A percentile compares a stretch with the other conserved stretches of the same genome.
phyloP scores from a whole-genome alignment of 495 filamentous ascomycete species.

The Penicillium ochrochloron region DNA sequence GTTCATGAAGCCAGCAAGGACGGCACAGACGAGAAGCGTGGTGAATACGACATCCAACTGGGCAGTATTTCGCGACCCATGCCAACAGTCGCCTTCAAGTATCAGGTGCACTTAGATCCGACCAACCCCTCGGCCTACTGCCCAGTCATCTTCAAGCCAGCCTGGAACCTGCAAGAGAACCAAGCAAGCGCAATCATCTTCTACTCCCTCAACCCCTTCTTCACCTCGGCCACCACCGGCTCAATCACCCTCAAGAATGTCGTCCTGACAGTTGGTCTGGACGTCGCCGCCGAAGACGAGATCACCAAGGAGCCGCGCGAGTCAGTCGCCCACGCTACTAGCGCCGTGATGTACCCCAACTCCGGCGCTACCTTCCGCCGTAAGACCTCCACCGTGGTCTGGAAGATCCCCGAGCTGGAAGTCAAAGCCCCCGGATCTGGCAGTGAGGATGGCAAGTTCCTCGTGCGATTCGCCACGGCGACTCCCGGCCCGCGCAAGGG shows the following conservation, averaged over 20 bases:
- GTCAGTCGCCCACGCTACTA: slow-evolving; percentile 47
- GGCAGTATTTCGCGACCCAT: slow-evolving; percentile 69
- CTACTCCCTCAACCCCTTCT: slow-evolving; percentile 84
- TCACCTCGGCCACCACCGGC: slow-evolving; percentile 43
- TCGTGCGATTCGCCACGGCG: slow-evolving; percentile 78
- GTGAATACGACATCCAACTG: slow-evolving; percentile 79
- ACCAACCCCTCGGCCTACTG: slow-evolving; percentile 65
- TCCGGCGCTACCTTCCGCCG: slow-evolving; percentile 71
- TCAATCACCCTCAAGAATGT: slow-evolving; percentile 78
- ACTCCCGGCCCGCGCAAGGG: slow-evolving; percentile 76
- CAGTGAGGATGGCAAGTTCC: slow-evolving; percentile 65
- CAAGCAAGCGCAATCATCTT: slow-evolving; percentile 83
- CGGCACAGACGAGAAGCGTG: slow-evolving; percentile 61
- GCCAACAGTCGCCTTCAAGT: slow-evolving; percentile 85
- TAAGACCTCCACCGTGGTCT: slow-evolving; percentile 85
- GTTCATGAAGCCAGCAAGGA: slow-evolving; percentile 61
- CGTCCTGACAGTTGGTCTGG: slow-evolving; percentile 78
- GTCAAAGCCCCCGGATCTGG: slow-evolving; percentile 42
- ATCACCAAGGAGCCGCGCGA: slow-evolving; percentile 49
- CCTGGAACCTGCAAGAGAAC: slow-evolving; percentile 81
- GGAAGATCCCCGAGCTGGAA: slow-evolving; percentile 84
- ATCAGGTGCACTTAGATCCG: slow-evolving; percentile 82
- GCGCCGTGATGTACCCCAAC: slow-evolving; percentile 53
- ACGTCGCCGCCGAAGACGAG: slow-evolving; percentile 53
- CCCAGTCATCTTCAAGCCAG: slow-evolving; percentile 77